These are phyloP conservation scores for Fusarium cyanostomum DNA, from an alignment of 2,329 filamentous ascomycete genomes.

Conservation along the genomic window DNA sequence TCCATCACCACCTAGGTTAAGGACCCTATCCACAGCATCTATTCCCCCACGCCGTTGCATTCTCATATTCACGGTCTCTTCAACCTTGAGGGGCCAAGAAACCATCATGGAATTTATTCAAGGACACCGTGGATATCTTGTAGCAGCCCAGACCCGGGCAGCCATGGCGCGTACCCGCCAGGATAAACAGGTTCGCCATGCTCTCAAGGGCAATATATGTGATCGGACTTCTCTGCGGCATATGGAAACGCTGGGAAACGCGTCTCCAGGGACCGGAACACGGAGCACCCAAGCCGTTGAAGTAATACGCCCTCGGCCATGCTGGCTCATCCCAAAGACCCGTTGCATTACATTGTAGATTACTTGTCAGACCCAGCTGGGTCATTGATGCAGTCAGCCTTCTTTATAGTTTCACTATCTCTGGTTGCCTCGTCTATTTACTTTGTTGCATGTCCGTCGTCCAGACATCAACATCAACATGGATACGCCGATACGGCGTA, in stretches of 20 bases:
- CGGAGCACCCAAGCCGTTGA: neutral
- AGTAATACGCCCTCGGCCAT: neutral
- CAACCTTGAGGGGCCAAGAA: neutral
- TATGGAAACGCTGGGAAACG: neutral
- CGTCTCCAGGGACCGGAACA: neutral
- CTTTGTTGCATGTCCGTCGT: neutral
- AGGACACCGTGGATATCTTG: constrained; percentile 15
- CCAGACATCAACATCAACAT: neutral
- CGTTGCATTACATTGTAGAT: constrained; percentile 14
- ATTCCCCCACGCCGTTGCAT: constrained; percentile 7
- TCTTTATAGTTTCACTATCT: neutral
- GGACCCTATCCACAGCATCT: neutral
- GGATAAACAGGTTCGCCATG: neutral
- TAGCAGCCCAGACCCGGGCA: neutral
- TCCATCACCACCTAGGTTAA: constrained; percentile 1
- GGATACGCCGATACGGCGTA: neutral
- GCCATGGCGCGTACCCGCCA: neutral
- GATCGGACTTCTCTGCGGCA: neutral
- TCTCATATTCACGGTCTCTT: neutral
- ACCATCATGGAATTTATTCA: constrained; percentile 9
- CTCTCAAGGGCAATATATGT: neutral
- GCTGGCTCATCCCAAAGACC: neutral
- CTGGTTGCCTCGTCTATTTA: neutral
- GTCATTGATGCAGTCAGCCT: neutral
- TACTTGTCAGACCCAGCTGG: neutral